phyloP scores from a whole-genome alignment of 2,329 filamentous ascomycete species.

The Cladosporium austrohemisphaericum region DNA sequence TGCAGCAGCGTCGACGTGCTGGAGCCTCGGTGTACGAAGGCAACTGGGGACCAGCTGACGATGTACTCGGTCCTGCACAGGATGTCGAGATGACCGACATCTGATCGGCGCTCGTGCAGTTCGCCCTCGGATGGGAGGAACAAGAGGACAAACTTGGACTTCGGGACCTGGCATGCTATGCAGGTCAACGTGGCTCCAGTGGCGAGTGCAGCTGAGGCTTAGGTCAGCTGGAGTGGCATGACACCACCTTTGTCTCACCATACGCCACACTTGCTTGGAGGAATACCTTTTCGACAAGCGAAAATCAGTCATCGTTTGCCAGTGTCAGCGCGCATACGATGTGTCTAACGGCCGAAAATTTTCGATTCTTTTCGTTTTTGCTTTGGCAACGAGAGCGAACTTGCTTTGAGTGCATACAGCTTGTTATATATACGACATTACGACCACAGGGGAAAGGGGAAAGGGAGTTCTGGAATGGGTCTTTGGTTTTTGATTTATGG shows the following conservation, averaged over 20 bases:
- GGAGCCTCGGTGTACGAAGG: conserved; percentile 96
- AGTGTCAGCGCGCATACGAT: background rate
- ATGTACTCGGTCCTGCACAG: conserved; percentile 52
- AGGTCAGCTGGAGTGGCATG: conserved; percentile 7
- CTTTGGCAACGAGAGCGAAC: background rate
- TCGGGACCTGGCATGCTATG: conserved; percentile 9
- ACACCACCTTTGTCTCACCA: background rate
- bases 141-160: background rate
- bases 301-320: background rate
- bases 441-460: conserved; percentile 7
- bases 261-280: background rate
- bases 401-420: too few species aligned
- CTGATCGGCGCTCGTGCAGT: conserved; percentile 19
- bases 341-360: conserved; percentile 7
- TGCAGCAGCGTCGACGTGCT: conserved; percentile 69
- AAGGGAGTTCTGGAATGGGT: conserved; percentile 4
- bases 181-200: conserved; percentile 14
- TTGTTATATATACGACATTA: too few species aligned
- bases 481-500: background rate
- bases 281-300: background rate
- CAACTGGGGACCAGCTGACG: conserved; percentile 80
- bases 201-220: conserved; percentile 7
- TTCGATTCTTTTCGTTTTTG: background rate
- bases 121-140: background rate
- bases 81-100: conserved; percentile 61